Evolutionary conservation across 2,329 filamentous ascomycete species (phyloP).

Genomic region (Hymenoscyphus infarciens): DNA sequence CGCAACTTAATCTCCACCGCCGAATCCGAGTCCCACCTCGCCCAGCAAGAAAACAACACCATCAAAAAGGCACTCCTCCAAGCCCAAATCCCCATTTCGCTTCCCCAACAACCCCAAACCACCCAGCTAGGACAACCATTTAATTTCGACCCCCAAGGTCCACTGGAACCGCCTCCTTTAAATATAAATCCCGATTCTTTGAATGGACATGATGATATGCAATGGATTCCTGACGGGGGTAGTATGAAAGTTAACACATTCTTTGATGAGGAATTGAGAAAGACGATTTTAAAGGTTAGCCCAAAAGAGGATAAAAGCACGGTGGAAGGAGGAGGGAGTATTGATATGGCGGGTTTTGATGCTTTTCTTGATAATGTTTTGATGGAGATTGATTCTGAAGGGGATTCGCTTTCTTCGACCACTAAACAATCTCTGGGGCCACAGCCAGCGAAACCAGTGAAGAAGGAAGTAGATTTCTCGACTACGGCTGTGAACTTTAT

Average conservation of each 20-base stretch:
- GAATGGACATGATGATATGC: not conserved
- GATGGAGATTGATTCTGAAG: conserved; percentile 6
- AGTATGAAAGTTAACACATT: conserved; percentile 19
- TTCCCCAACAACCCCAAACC: conserved; percentile 1
- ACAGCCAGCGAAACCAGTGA: not conserved
- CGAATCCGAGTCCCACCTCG: conserved; percentile 20
- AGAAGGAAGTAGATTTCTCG: conserved; percentile 14
- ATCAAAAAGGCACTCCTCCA: conserved; percentile 21
- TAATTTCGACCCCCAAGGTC: not conserved
- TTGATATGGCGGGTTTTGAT: not conserved
- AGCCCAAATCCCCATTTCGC: conserved; percentile 15
- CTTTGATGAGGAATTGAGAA: conserved; percentile 23
- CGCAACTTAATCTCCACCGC: conserved; percentile 27
- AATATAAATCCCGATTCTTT: not conserved
- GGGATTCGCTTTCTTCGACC: not conserved
- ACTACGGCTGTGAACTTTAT: conserved; percentile 33
- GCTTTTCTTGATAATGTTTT: conserved; percentile 2
- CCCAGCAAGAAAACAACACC: conserved; percentile 26
- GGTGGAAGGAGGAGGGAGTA: not conserved
- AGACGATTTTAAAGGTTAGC: conserved; percentile 22
- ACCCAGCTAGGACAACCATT: not conserved
- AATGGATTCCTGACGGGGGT: conserved; percentile 9
- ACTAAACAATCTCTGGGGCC: not conserved
- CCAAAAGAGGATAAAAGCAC: not conserved
- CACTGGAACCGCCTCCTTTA: not conserved